Evolutionary conservation across 169 alveolate species (phyloP), one percentile per base, ranked within the genome.

Genomic region (Cystoisospora suis): DNA sequence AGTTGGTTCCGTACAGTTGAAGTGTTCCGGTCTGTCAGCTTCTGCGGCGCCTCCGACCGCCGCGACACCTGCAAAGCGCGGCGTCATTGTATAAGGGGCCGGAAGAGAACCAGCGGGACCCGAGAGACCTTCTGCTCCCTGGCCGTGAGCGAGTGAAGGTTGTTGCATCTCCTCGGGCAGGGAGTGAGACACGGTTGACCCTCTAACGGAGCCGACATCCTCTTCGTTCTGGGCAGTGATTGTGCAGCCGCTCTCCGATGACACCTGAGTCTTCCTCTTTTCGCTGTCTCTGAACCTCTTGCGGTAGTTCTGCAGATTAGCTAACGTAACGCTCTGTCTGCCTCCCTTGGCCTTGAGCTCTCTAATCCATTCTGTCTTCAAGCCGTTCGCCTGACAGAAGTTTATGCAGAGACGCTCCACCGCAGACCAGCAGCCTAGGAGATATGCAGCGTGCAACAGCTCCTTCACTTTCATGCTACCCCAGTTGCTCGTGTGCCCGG

Each of bases 401-500:
- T 75, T 61, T 12, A 86, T 46, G 40, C 91, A 86, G 6, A 86
- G 36, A 3, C 77, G 70, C 44, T 86, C 91, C 46, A 86, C 91
- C 2, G 75, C 72, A 0, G 72, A 29, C 91, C 91, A 86, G 56
- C 91, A 86, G 17, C 91, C 91, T 4, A 86, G 59, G 20, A 86
- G 58, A 29, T 69, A 77, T 0, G 91, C 91, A 32, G 91, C 91
- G 40, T 86, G 91, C 47, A 86, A 34, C 58, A 86, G 58, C 59
- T 86, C 91, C 53, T 47, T 44, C 53, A 86, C 91, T 15, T 75
- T 86, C 86, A 86, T n/a, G 3, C 91, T 77, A 6, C 91, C 91
- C 91, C 91, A 86, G 42, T 86, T 86, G 20, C 85, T 86, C n/a
- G 91, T 86, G 53, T 86, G 91, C 0, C 91, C 91, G 3, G 91